Evolutionary conservation across 306 rosid genomes (phyloP), one percentile per base, ranked within the genome.

Genomic region (Alnus glutinosa): DNA sequence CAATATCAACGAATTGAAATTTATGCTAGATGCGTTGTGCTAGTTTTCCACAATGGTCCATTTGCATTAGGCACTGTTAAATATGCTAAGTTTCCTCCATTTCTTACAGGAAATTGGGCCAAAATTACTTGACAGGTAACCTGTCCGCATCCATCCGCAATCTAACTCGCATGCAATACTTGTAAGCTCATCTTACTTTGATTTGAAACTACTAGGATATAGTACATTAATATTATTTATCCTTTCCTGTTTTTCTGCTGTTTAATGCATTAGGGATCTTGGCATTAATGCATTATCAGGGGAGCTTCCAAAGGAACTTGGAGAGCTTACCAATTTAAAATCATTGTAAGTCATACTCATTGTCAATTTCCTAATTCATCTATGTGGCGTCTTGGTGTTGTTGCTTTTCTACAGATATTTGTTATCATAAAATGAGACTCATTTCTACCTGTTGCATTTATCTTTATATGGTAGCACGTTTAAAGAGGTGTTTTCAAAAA

Each of bases 251-350:
- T 9, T 81, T 66, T 86, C 37, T 75, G 18, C 10, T 49, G 23
- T 49, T 62, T 39, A 44, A 12, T 55, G 62, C 55, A 7, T 52
- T 76, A 92, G 96, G 92, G 18, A 11, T 63, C 0, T 94, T 19
- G 91, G 89, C 79, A 80, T 81, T 71, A 94, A 94, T 83, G 77
- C 88, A 50, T 80, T 92, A 16, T 92, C 97, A 30, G 92, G 98
- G 55, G 85, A 80, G 85, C 84, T 92, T 75, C 98, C 98, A 1
- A 90, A 86, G 83, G 96, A 89, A 78, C 77, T 94, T 44, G 91
- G 94, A 73, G 47, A 80, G 48, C 97, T 92, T 44, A 83, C 90
- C 4, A 74, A 83, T 19, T 70, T 94, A 71, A 6, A 0, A 48
- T 0, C 11, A 57, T 47, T 94, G 97, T 94, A 85, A 54, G 97